Conservation (phyloP, 1,139 yeast genomes). For the Eremothecium sinecaudum region DNA sequence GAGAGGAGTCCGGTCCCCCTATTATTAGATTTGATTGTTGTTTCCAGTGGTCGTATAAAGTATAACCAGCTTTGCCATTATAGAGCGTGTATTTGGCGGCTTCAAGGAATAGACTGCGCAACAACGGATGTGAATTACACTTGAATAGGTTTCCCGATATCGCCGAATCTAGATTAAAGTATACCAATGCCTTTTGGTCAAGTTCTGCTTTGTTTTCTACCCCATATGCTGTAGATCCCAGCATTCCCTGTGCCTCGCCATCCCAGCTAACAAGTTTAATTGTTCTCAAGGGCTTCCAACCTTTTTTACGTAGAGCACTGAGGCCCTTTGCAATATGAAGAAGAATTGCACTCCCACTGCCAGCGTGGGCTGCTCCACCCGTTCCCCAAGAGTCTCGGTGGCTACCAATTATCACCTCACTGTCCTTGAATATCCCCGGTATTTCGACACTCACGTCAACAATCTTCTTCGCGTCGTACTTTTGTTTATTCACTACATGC, state of each 20-base stretch:
- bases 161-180: slow-evolving; percentile 40
- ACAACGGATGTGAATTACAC: slow-evolving; percentile 36
- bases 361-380: slow-evolving; percentile 40
- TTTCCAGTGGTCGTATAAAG: slow-evolving; percentile 34
- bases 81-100: slow-evolving; percentile 34
- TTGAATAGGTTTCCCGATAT: slow-evolving; percentile 37
- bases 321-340: slow-evolving; percentile 41
- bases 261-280: slow-evolving; percentile 46
- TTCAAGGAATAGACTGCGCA: slow-evolving; percentile 30
- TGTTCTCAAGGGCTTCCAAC: slow-evolving; percentile 49
- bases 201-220: slow-evolving; percentile 33
- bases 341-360: slow-evolving; percentile 37
- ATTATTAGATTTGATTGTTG: slow-evolving; percentile 24
- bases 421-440: slow-evolving; percentile 40
- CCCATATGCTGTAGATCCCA: slow-evolving; percentile 44
- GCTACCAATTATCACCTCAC: slow-evolving; percentile 41
- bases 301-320: slow-evolving; percentile 32
- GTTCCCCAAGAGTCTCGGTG: slow-evolving; percentile 38
- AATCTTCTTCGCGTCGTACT: slow-evolving; percentile 33
- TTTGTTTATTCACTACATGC: slow-evolving; percentile 33
- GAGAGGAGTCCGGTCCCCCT: slow-evolving; percentile 31
- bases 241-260: slow-evolving; percentile 38
- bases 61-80: slow-evolving; percentile 22
- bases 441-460: slow-evolving; percentile 39
- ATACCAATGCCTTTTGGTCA: slow-evolving; percentile 33